Conservation (phyloP, 306 rosid species). For the Phaseolus lunatus region DNA sequence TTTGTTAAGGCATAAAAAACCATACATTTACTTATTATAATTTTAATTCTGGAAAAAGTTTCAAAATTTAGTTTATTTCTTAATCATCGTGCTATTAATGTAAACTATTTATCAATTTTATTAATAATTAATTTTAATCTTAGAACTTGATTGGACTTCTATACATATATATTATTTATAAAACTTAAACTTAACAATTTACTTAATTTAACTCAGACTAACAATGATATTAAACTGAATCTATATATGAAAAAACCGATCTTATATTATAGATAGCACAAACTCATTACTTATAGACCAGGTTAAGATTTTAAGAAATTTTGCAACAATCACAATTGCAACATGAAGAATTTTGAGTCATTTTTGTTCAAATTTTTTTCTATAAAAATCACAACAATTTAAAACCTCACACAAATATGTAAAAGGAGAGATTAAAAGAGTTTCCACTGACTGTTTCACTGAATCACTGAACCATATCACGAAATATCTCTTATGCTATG, state of each 20-base stretch:
- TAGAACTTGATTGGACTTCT: too few species aligned
- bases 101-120: too few species aligned
- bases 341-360: neutral
- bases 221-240: neutral
- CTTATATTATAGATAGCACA: neutral
- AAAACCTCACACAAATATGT: neutral
- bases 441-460: conserved; percentile 2
- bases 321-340: neutral
- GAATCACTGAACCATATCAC: neutral
- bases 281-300: neutral
- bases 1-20: too few species aligned
- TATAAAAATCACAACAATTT: neutral
- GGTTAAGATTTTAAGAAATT: neutral
- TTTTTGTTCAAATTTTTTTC: neutral
- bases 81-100: too few species aligned
- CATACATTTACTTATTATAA: too few species aligned
- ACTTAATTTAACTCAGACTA: too few species aligned
- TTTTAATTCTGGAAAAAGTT: too few species aligned
- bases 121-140: too few species aligned
- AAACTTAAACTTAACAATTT: too few species aligned
- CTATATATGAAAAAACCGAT: neutral
- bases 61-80: too few species aligned
- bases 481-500: conserved; percentile 39
- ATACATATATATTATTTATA: too few species aligned
- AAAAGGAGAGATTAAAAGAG: conserved; percentile 23